A percentile compares a stretch with the other conserved stretches of the same genome.
phyloP scores from a whole-genome alignment of 805 yeast genomes.

The Yamadazyma ubonensis region DNA sequence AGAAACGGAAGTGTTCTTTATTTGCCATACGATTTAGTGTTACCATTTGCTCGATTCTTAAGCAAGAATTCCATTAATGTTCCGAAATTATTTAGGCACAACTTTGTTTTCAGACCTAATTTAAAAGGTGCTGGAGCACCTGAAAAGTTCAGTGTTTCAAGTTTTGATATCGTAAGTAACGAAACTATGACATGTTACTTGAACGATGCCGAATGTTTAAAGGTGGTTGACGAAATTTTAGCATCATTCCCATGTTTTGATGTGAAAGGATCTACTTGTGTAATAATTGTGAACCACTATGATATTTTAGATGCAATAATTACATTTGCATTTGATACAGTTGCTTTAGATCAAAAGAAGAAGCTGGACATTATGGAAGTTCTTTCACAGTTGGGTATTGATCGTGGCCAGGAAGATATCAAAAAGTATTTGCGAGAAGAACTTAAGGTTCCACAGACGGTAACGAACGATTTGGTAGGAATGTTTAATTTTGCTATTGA shows the following conservation, averaged over 20 bases:
- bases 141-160: conserved; percentile 73
- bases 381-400: conserved; percentile 74
- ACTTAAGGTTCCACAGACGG: conserved; percentile 75
- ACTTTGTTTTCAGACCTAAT: conserved; percentile 74
- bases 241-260: conserved; percentile 65
- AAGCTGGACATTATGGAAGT: conserved; percentile 64
- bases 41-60: conserved; percentile 84
- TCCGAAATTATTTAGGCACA: conserved; percentile 69
- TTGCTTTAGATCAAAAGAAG: conserved; percentile 64
- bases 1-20: conserved; percentile 85
- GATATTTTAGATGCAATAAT: conserved; percentile 70
- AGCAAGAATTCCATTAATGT: conserved; percentile 57
- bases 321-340: conserved; percentile 71
- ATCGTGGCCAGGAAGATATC: conserved; percentile 61
- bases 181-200: conserved; percentile 42
- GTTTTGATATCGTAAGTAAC: conserved; percentile 76
- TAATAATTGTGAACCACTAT: conserved; percentile 73
- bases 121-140: conserved; percentile 64
- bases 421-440: conserved; percentile 45
- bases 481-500: conserved; percentile 73
- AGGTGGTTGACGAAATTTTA: conserved; percentile 74
- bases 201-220: conserved; percentile 86
- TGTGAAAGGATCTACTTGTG: conserved; percentile 44
- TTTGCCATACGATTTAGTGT: conserved; percentile 82
- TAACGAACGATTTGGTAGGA: conserved; percentile 72